Conservation (phyloP, 345 rosid genomes). For the Hibiscus tridactylites region DNA sequence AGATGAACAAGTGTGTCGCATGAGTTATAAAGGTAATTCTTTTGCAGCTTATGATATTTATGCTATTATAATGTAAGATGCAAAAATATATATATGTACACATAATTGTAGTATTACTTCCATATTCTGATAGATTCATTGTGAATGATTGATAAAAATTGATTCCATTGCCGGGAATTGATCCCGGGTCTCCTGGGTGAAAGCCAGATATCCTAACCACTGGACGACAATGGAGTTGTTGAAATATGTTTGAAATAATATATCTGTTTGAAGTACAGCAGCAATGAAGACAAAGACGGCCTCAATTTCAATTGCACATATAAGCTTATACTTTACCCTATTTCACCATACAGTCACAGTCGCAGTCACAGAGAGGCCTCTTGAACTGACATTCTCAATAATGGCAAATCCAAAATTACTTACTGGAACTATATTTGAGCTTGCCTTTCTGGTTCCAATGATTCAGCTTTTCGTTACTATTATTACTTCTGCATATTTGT, state of each 20-base stretch:
- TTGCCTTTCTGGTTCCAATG: neutral
- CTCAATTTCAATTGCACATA: neutral
- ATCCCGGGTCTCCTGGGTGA: constrained; percentile 65
- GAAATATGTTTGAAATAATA: neutral
- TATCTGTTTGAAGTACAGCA: too few relatives aligned
- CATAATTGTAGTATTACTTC: too few relatives aligned
- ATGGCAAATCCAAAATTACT: neutral
- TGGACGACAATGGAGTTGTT: constrained; percentile 62
- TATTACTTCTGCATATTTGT: neutral
- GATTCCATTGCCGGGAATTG: constrained; percentile 54
- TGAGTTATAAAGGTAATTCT: too few relatives aligned
- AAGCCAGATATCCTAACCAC: constrained; percentile 51
- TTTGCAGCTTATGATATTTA: too few relatives aligned
- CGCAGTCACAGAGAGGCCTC: neutral
- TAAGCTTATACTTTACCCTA: neutral
- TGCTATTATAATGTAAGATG: too few relatives aligned
- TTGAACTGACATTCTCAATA: neutral
- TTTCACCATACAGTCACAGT: neutral
- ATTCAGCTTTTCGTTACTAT: neutral
- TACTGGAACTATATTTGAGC: neutral
- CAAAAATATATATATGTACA: too few relatives aligned
- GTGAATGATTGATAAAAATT: too few relatives aligned
- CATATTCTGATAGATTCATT: too few relatives aligned
- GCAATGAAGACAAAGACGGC: too few relatives aligned
- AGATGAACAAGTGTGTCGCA: too few relatives aligned